Evolutionary conservation across 352 stramenopile species (phyloP).

Genomic region (Globisporangium splendens): DNA sequence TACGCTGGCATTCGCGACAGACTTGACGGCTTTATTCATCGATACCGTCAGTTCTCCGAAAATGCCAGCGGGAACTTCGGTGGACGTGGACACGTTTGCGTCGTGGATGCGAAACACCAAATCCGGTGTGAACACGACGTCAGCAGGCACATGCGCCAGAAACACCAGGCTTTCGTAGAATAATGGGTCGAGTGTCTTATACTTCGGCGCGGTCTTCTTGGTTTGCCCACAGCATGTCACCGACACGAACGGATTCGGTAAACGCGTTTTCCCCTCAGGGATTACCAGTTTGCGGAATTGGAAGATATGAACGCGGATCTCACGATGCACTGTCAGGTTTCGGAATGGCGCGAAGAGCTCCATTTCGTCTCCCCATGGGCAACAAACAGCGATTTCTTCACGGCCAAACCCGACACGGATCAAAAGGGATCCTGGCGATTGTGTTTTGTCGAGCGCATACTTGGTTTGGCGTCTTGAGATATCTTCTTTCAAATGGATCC

Average conservation of each 20-base stretch:
- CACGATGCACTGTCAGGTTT: conserved; percentile 42
- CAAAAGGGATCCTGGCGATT: conserved; percentile 49
- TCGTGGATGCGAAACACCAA: conserved; percentile 75
- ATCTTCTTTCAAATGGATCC: conserved; percentile 60
- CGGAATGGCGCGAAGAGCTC: conserved; percentile 46
- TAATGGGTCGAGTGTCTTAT: conserved; percentile 66
- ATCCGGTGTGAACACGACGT: conserved; percentile 59
- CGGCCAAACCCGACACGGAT: conserved; percentile 62
- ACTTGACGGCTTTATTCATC: conserved; percentile 39
- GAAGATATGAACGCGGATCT: conserved; percentile 83
- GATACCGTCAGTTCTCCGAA: conserved; percentile 50
- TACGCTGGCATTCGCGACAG: conserved; percentile 35
- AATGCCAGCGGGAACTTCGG: conserved; percentile 10
- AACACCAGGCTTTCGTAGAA: conserved; percentile 85
- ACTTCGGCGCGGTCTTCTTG: conserved; percentile 39
- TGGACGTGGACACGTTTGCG: conserved; percentile 28
- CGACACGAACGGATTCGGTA: conserved; percentile 75
- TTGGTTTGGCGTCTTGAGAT: conserved; percentile 51
- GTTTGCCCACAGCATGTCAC: conserved; percentile 66
- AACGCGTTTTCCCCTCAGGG: conserved; percentile 34
- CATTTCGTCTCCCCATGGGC: conserved; percentile 44
- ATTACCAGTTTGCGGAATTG: conserved; percentile 65
- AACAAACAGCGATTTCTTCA: conserved; percentile 55
- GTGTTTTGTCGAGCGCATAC: conserved; percentile 43
- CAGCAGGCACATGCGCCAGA: conserved; percentile 36